Conservation (phyloP, 805 yeast species). For the Lachancea meyersii region DNA sequence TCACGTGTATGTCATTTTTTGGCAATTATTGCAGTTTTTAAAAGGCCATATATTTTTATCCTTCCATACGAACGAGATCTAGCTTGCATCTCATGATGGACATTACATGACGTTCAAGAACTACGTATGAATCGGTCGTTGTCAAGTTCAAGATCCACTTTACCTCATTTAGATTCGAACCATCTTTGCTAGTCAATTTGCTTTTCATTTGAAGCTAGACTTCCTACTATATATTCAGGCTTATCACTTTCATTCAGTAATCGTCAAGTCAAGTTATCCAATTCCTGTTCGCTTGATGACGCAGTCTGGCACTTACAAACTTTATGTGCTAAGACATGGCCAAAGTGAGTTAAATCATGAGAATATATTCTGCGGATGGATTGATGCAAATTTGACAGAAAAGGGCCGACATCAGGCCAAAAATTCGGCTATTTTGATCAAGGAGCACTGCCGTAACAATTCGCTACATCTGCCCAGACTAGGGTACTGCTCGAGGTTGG, state of each 20-base stretch:
- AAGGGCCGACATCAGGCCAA: constrained; percentile 65
- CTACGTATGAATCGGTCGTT: neutral
- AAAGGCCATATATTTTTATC: neutral
- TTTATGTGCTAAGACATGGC: constrained; percentile 65
- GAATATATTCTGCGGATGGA: constrained; percentile 81
- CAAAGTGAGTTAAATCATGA: constrained; percentile 74
- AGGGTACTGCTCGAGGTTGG: constrained; percentile 63
- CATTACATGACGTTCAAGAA: neutral
- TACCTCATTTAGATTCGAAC: too few relatives aligned
- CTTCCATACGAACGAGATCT: neutral
- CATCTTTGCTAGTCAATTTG: too few relatives aligned
- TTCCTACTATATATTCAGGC: too few relatives aligned
- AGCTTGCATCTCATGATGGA: neutral
- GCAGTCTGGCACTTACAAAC: constrained; percentile 21
- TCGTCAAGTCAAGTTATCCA: too few relatives aligned
- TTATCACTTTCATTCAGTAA: too few relatives aligned
- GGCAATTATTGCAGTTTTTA: neutral
- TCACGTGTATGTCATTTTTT: neutral
- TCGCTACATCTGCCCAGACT: constrained; percentile 42
- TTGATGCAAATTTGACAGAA: constrained; percentile 62
- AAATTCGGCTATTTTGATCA: constrained; percentile 55
- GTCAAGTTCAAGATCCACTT: too few relatives aligned
- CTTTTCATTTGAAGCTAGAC: too few relatives aligned
- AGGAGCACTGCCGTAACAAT: constrained; percentile 32
- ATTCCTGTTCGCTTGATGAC: too few relatives aligned